These are phyloP conservation scores for Syzygium aromaticum DNA, from an alignment of 345 rosid species.

Conservation along the genomic window DNA sequence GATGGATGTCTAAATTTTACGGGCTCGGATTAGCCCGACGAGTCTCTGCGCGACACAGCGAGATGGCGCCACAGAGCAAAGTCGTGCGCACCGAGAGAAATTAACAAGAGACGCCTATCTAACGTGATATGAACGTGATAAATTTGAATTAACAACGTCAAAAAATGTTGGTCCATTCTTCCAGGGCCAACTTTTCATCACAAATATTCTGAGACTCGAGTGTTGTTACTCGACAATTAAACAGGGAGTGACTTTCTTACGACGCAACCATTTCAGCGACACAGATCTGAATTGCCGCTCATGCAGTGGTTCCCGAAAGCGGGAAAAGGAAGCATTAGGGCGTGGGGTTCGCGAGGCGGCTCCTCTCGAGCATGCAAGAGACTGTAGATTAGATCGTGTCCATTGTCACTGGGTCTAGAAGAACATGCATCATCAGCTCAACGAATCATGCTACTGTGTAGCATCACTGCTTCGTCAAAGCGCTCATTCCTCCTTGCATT, in stretches of 20 bases:
- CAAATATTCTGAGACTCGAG: background rate
- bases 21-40: background rate
- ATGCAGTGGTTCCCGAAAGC: background rate
- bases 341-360: background rate
- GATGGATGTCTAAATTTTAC: background rate
- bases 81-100: background rate
- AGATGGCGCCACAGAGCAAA: background rate
- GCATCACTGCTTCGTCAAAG: background rate
- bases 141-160: background rate
- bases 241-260: background rate
- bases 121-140: accelerated
- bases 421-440: background rate
- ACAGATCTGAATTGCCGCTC: background rate
- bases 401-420: background rate
- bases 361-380: background rate
- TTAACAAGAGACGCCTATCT: background rate
- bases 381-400: background rate
- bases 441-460: background rate
- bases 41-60: background rate
- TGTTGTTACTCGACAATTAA: background rate
- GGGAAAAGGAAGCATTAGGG: background rate
- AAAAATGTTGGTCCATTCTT: background rate
- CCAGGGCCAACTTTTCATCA: background rate
- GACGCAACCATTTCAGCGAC: background rate
- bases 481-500: background rate